Evolutionary conservation across 352 stramenopile species (phyloP), one percentile per base, ranked within the genome.

Genomic region (Thalassiosira hispida): DNA sequence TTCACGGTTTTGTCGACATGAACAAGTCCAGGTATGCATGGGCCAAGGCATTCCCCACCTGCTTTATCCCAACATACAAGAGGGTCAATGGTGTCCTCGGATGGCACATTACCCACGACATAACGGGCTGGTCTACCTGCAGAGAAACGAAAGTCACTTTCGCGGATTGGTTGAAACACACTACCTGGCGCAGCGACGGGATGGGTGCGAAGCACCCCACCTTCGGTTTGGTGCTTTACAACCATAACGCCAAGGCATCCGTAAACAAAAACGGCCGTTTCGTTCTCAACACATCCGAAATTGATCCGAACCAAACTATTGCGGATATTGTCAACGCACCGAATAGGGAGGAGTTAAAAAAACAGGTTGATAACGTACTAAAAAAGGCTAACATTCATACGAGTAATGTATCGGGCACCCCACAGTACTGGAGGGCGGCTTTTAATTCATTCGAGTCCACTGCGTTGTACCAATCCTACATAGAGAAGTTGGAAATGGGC

Each of bases 1-100:
- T 11, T 6, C 7, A 52, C 55, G 57, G 40, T 31, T 66, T 66
- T 33, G 57, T 66, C 4, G 16, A 52, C 23, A 66, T 66, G 40
- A 25, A 66, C 16, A 51, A 27, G 2, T 12, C 12, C 8, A 5
- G 6, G 6, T 66, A 51, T 23, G 33, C 40, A 18, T 66, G 33
- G 25, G 6, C 57, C 2, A 57, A 52, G 29, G 57, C 57, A 16
- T 66, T 66, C 57, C 57, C 40, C 2, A 53, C 20, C 2, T 2
- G 56, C 2, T 66, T 66, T 33, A 33, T 59, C 6, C 57, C 57
- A 55, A 18, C 8, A 2, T 52, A 55, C 27, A 25, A 2, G 3
- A 14, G 2, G 2, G 9, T 66, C 12, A n/a, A 18, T 22, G 57
- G 33, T 4, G 12, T 11, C 6, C 11, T 16, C 7, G 51, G 2